phyloP scores from a whole-genome alignment of 495 filamentous ascomycete species.

The Lophium mytilinum region DNA sequence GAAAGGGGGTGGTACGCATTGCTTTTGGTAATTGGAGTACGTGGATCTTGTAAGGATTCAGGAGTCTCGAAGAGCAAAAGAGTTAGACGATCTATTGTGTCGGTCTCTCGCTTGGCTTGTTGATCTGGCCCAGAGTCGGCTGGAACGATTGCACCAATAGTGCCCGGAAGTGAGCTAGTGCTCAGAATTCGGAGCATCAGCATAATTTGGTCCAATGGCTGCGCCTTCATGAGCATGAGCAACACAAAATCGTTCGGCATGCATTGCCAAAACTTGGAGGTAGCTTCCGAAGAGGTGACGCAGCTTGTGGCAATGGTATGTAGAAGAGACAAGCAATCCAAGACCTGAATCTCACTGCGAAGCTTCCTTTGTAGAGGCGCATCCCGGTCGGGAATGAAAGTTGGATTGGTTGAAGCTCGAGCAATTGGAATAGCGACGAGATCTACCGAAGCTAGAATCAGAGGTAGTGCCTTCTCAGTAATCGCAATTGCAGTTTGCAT shows the following conservation, averaged over 20 bases:
- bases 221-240: constrained; percentile 48
- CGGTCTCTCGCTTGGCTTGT: constrained; percentile 49
- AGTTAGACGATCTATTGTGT: constrained; percentile 53
- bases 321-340: constrained; percentile 49
- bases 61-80: constrained; percentile 52
- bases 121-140: constrained; percentile 22
- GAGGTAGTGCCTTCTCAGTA: constrained; percentile 44
- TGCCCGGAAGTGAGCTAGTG: constrained; percentile 48
- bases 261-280: constrained; percentile 50
- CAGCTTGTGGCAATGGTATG: constrained; percentile 49
- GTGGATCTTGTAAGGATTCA: constrained; percentile 38
- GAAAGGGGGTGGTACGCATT: constrained; percentile 23
- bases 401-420: constrained; percentile 14
- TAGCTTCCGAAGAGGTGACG: constrained; percentile 34
- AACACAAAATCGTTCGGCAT: constrained; percentile 57
- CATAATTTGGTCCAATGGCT: constrained; percentile 49
- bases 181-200: constrained; percentile 49
- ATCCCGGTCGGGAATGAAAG: constrained; percentile 49
- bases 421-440: constrained; percentile 29
- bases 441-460: constrained; percentile 34
- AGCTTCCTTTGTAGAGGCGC: constrained; percentile 40
- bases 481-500: constrained; percentile 39
- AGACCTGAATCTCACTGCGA: constrained; percentile 45
- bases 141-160: constrained; percentile 51
- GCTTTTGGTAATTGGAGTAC: not conserved